Evolutionary conservation across 495 filamentous ascomycete genomes (phyloP), one percentile per base, ranked within the genome.

Genomic region (Tetracladium marchalianum): DNA sequence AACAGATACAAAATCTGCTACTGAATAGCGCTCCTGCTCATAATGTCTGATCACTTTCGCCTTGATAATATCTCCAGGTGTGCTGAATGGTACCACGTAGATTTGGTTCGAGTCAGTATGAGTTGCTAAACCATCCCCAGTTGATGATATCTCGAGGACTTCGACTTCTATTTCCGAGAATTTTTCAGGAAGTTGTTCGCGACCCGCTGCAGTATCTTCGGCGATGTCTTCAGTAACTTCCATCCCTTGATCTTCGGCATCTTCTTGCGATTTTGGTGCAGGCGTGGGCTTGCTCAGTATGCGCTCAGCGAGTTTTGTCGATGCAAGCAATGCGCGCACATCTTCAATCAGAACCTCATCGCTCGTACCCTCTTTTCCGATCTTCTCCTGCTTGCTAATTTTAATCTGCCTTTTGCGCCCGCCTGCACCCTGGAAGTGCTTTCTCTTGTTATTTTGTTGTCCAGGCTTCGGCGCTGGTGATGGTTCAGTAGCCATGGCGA

Each of bases 21-120:
- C 62, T 11, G 78, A 77, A 65, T 93, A 87, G 8, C 76, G 65
- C 2, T 77, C 62, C 3, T 62, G 42, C n/a, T 53, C 56, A 34
- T 79, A 62, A 57, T 90, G 81, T 31, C 72, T 77, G 55, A 83
- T 75, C n/a, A 94, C 75, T 59, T 88, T 95, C 27, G 80, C 85
- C 49, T 73, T 77, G 49, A 83, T 81, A 13, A 66, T 72, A 66
- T 98, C 92, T 5, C 92, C 92, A 2, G 90, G 89, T 2, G 88
- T 72, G 11, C 81, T 75, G 59, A 96, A 97, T 0, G 92, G 90
- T 8, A 97, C 85, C 31, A 93, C 83, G 54, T 85, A 95, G 53
- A 95, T 80, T 60, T 82, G 84, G 36, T 80, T 66, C 1, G 72
- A 76, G 37, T 78, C 75, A 19, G 78, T 66, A 19, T 76, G 70